Evolutionary conservation across 2,329 filamentous ascomycete genomes (phyloP).

Genomic region (Cryphonectria naterciae): DNA sequence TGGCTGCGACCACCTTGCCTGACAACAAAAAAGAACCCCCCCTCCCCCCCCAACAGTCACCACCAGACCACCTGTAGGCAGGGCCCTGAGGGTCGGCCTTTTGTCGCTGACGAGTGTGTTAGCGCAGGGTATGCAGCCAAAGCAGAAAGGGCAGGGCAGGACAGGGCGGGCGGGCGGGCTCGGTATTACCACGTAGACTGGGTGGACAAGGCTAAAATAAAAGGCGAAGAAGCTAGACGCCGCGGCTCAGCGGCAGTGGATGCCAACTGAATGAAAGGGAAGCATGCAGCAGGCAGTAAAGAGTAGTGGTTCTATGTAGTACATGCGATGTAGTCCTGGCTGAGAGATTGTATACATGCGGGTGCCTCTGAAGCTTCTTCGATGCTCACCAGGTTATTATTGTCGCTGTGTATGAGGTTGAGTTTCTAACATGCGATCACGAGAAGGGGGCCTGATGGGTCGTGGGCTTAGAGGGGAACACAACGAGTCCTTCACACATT

Average conservation of each 20-base stretch:
- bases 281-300: neutral
- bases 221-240: neutral
- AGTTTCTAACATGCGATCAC: neutral
- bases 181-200: neutral
- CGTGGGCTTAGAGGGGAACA: neutral
- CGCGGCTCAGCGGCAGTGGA: neutral
- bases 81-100: neutral
- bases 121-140: neutral
- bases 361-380: too few species aligned
- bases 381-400: neutral
- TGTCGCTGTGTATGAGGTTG: neutral
- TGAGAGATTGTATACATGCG: conserved; percentile 4
- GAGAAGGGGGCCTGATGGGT: neutral
- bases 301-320: neutral
- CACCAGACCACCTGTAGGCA: neutral
- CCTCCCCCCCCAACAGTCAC: neutral
- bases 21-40: neutral
- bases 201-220: neutral
- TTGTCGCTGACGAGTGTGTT: conserved; percentile 4
- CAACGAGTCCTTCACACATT: neutral
- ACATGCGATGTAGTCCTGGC: neutral
- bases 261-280: neutral
- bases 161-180: neutral
- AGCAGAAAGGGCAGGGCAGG: too few species aligned
- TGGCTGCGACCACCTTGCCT: conserved; percentile 25